Evolutionary conservation across 257 asterid genomes (phyloP), one percentile per base, ranked within the genome.

Genomic region (Solanum microdontum): DNA sequence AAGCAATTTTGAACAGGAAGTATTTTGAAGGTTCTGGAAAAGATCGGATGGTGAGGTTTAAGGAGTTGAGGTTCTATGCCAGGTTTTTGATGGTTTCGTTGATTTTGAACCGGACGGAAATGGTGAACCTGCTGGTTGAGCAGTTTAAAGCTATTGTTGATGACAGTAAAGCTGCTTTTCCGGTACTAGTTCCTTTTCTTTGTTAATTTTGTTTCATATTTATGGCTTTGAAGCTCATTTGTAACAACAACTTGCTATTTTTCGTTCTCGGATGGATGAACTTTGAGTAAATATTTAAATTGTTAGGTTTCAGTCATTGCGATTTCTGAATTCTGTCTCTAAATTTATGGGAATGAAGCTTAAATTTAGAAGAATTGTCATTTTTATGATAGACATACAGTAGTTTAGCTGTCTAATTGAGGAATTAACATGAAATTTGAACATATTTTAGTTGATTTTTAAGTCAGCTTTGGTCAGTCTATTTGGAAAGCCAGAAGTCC

Each of bases 41-140:
- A 91, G 96, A 95, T 90, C 94, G 98, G 58, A 96, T 93, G 39
- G 92, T 95, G 88, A 93, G 99, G 92, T 97, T 95, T 88, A 97
- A 97, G 96, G 99, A 97, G 88, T 87, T 97, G 89, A 92, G 99
- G 91, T 97, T 97, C 87, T 95, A 94, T 87, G 99, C 98, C 28
- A 90, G 99, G 92, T 97, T 95, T 91, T 90, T 97, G 90, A 93
- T 93, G 98, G 98, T 97, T 83, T 89, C 99, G 1, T 90, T 97
- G 94, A 86, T 97, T 85, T 88, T 97, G 91, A 94, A 93, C 86
- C 92, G 94, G 30, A 86, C 84, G 39, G 99, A 96, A 82, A 94
- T 94, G 98, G 99, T 95, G 91, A 92, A 90, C 40, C 72, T 93
- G 88, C 96, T 97, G 14, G 92, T 92, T 13, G 95, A 95, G 19